Evolutionary conservation across 1,284 basidiomycete species (phyloP).

Genomic region (Mycena sp.): DNA sequence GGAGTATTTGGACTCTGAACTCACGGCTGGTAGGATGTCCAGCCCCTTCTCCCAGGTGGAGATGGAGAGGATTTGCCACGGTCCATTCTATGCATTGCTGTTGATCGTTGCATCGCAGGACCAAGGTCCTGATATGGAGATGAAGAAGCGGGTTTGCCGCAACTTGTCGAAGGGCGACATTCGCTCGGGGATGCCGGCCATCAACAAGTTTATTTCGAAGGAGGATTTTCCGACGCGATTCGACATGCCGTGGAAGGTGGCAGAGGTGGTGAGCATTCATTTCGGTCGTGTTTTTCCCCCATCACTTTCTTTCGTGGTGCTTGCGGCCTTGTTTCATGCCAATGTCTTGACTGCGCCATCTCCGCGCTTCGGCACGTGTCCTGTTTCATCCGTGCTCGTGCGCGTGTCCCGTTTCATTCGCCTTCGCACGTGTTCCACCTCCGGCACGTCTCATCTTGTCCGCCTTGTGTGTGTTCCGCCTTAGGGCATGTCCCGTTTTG

Average conservation of each 20-base stretch:
- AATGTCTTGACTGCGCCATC: neutral
- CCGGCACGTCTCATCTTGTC: no score
- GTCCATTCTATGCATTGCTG: slow-evolving; percentile 22
- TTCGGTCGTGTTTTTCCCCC: neutral
- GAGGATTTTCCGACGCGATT: slow-evolving; percentile 22
- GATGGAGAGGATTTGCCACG: slow-evolving; percentile 17
- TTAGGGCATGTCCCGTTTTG: no score
- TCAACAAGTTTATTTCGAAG: slow-evolving; percentile 23
- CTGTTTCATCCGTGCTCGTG: neutral
- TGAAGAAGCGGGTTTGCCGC: slow-evolving; percentile 18
- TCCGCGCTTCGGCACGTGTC: no score
- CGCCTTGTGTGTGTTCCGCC: no score
- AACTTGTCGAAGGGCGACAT: slow-evolving; percentile 22
- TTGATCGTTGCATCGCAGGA: slow-evolving; percentile 17
- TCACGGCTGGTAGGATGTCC: slow-evolving; percentile 16
- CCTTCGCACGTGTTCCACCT: no score
- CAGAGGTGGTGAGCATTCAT: slow-evolving; percentile 4
- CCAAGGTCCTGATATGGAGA: slow-evolving; percentile 12
- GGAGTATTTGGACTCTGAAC: slow-evolving; percentile 26
- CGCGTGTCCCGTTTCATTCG: no score
- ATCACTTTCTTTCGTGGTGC: neutral
- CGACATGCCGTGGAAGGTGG: slow-evolving; percentile 1
- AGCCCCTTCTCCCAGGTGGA: slow-evolving; percentile 26
- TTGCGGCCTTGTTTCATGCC: neutral
- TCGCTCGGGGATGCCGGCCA: neutral